Conservation (phyloP, 164 flowering plant species). For the Chimonanthus salicifolius region DNA sequence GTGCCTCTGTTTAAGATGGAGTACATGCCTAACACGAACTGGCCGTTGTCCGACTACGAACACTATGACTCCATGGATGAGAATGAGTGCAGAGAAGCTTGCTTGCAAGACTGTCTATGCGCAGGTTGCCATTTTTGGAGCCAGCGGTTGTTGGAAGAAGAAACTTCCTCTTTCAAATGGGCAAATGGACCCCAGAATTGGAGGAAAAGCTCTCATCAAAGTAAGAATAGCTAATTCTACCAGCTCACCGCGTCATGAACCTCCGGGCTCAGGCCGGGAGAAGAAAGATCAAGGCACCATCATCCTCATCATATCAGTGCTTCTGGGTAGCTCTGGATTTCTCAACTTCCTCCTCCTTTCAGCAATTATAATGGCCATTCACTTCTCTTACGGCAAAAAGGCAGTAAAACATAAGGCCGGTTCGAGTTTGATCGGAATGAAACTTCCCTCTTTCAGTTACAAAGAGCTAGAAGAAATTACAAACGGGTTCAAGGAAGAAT, state of each 20-base stretch:
- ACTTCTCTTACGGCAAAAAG: neutral
- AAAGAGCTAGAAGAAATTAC: conserved; percentile 20
- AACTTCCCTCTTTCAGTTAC: conserved; percentile 13
- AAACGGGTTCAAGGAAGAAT: conserved; percentile 14
- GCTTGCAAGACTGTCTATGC: conserved; percentile 52
- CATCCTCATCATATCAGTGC: neutral
- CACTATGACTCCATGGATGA: conserved; percentile 7
- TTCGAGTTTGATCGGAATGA: neutral
- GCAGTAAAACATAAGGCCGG: neutral
- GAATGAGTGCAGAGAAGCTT: conserved; percentile 33
- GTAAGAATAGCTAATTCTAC: conserved; percentile 7
- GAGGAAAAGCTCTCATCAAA: conserved; percentile 18
- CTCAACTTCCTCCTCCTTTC: conserved; percentile 6
- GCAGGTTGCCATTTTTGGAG: conserved; percentile 31
- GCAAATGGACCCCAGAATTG: neutral
- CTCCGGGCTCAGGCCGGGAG: neutral
- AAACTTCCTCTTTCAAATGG: conserved; percentile 17
- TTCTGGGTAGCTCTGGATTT: conserved; percentile 11
- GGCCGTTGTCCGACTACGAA: conserved; percentile 40
- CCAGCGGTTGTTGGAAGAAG: conserved; percentile 19
- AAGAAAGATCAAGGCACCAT: neutral
- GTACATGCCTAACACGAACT: conserved; percentile 23
- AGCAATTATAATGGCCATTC: neutral
- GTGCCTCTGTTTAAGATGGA: neutral
- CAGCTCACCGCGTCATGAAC: neutral